Conservation (phyloP, 305 asterid species). For the Rubia tinctorum region DNA sequence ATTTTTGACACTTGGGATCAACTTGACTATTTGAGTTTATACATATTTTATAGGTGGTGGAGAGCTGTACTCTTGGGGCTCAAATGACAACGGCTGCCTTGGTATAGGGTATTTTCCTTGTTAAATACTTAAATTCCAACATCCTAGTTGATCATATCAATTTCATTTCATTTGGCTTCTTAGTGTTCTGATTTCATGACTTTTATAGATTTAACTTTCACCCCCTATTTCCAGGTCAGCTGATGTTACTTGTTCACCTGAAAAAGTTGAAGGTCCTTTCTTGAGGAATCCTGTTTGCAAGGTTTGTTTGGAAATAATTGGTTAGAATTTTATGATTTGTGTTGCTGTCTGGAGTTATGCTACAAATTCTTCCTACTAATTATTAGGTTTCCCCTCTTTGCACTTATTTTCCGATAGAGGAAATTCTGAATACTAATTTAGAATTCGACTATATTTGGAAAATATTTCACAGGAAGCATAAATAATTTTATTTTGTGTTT, state of each 20-base stretch:
- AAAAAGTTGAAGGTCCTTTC: slow-evolving; percentile 85
- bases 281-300: slow-evolving; percentile 56
- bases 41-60: slow-evolving; percentile 55
- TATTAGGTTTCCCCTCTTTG: neutral
- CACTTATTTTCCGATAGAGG: neutral
- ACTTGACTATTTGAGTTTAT: neutral
- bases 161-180: slow-evolving; percentile 13
- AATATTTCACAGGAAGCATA: neutral
- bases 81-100: slow-evolving; percentile 96
- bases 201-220: slow-evolving; percentile 18
- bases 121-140: slow-evolving; percentile 16
- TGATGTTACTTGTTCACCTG: slow-evolving; percentile 65
- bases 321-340: neutral
- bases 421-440: neutral
- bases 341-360: neutral
- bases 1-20: neutral
- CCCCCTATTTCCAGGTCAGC: slow-evolving; percentile 51
- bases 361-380: neutral
- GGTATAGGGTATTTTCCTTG: slow-evolving; percentile 73
- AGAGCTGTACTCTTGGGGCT: slow-evolving; percentile 89
- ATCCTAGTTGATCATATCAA: neutral
- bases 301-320: slow-evolving; percentile 41
- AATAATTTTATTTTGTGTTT: neutral
- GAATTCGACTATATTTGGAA: neutral
- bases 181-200: neutral